These are phyloP conservation scores for Geotrichum aggregatum DNA, from an alignment of 1,139 yeast species.

Conservation along the genomic window DNA sequence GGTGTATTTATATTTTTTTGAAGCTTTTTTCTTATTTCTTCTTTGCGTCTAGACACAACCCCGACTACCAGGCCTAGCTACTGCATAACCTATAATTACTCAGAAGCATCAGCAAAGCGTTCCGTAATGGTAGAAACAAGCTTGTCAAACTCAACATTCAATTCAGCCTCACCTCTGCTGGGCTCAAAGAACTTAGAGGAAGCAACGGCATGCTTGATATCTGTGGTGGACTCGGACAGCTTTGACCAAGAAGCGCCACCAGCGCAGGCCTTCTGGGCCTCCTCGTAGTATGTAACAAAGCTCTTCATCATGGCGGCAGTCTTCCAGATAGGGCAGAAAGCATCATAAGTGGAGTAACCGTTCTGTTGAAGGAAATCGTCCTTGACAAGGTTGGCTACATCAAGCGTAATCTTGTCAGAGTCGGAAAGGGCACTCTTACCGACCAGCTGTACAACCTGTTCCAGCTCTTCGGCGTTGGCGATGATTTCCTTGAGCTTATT, in stretches of 20 bases:
- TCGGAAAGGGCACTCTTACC: constrained; percentile 98
- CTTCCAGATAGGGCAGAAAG: constrained; percentile 99
- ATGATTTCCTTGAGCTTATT: constrained; percentile 88
- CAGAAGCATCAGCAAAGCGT: constrained; percentile 92
- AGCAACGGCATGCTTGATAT: constrained; percentile 88
- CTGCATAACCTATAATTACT: too few species aligned
- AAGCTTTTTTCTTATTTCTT: too few species aligned
- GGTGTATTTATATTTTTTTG: too few species aligned
- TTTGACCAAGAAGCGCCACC: constrained; percentile 94
- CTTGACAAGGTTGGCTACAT: constrained; percentile 83
- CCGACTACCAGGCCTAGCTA: too few species aligned
- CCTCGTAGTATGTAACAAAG: constrained; percentile 84
- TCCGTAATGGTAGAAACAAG: constrained; percentile 74
- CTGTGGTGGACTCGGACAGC: constrained; percentile 80
- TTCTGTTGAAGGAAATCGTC: constrained; percentile 98
- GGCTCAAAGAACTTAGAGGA: constrained; percentile 96
- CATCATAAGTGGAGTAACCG: constrained; percentile 96
- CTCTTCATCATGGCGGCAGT: constrained; percentile 97
- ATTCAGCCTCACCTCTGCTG: constrained; percentile 77
- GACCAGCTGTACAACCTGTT: constrained; percentile 97
- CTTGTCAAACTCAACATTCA: constrained; percentile 69
- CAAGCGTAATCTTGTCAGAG: constrained; percentile 92
- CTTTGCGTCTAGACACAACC: not conserved
- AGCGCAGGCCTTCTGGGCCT: constrained; percentile 94
- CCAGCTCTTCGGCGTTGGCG: constrained; percentile 95